Conservation (phyloP, 768 basidiomycete genomes). For the Naganishia randhawae region DNA sequence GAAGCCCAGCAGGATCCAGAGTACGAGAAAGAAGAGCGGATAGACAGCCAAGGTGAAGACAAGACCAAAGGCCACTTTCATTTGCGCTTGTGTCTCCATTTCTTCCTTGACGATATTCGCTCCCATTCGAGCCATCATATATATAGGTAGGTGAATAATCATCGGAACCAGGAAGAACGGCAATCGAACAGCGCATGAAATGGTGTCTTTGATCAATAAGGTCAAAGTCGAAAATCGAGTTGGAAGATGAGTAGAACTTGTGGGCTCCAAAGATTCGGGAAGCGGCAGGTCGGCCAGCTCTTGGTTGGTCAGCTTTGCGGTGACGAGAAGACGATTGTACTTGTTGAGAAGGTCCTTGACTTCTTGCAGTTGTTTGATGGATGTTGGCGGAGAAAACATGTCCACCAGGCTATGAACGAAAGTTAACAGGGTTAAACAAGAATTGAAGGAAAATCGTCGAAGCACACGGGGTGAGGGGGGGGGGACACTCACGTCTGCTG, state of each 20-base stretch:
- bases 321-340: slow-evolving; percentile 81
- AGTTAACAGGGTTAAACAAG: not conserved
- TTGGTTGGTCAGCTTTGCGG: slow-evolving; percentile 77
- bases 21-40: slow-evolving; percentile 72
- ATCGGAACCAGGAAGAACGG: slow-evolving; percentile 89
- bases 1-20: slow-evolving; percentile 80
- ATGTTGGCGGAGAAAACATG: slow-evolving; percentile 55
- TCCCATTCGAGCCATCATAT: slow-evolving; percentile 72
- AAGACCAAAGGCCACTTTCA: slow-evolving; percentile 81
- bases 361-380: slow-evolving; percentile 60
- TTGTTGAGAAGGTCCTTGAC: slow-evolving; percentile 70
- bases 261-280: slow-evolving; percentile 76
- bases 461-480: no score
- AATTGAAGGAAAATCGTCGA: not conserved
- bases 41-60: slow-evolving; percentile 74
- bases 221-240: slow-evolving; percentile 75
- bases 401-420: slow-evolving; percentile 31
- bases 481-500: slow-evolving; percentile 93
- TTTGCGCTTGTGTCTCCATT: slow-evolving; percentile 93
- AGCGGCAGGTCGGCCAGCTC: slow-evolving; percentile 79
- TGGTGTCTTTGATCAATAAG: slow-evolving; percentile 71
- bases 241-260: slow-evolving; percentile 68
- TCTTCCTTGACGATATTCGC: slow-evolving; percentile 74
- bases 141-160: slow-evolving; percentile 61
- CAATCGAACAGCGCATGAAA: slow-evolving; percentile 66